phyloP scores from a whole-genome alignment of 2,329 filamentous ascomycete genomes.

The Hymenoscyphus salicellus region DNA sequence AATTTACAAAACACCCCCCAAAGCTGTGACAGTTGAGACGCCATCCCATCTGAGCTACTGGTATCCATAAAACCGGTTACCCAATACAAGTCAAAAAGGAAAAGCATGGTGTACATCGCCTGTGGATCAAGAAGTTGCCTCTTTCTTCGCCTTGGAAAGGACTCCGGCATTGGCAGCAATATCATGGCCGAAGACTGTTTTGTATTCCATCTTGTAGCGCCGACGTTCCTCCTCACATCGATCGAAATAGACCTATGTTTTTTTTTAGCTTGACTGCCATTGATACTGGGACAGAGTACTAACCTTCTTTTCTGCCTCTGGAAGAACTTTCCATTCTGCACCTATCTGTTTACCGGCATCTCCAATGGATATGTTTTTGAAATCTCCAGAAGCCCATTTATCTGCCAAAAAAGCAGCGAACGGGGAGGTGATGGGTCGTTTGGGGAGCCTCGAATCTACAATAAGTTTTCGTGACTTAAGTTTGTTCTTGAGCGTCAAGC shows the following conservation, averaged over 20 bases:
- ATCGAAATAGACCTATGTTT: constrained; percentile 33
- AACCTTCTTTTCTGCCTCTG: constrained; percentile 45
- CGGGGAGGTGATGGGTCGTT: constrained; percentile 38
- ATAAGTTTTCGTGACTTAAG: constrained; percentile 37
- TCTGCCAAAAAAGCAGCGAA: constrained; percentile 47
- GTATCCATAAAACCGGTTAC: not conserved
- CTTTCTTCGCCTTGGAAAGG: not conserved
- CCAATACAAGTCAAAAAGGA: not conserved
- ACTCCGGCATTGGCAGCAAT: too few relatives aligned
- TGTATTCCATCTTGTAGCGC: constrained; percentile 34
- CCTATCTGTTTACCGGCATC: constrained; percentile 43
- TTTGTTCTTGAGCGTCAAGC: constrained; percentile 23
- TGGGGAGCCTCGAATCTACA: constrained; percentile 53
- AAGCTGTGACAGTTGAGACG: not conserved
- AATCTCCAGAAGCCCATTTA: constrained; percentile 47
- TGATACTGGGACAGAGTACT: not conserved
- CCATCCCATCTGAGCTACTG: not conserved
- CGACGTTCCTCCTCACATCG: constrained; percentile 24
- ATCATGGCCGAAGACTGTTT: constrained; percentile 32
- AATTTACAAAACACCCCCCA: not conserved
- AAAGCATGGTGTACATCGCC: not conserved
- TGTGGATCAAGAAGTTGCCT: not conserved
- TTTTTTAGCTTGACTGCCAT: not conserved
- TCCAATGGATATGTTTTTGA: constrained; percentile 42
- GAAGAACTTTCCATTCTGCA: constrained; percentile 48